These are phyloP conservation scores for Lanmaoa rubissima DNA, from an alignment of 768 basidiomycete species.

Conservation along the genomic window DNA sequence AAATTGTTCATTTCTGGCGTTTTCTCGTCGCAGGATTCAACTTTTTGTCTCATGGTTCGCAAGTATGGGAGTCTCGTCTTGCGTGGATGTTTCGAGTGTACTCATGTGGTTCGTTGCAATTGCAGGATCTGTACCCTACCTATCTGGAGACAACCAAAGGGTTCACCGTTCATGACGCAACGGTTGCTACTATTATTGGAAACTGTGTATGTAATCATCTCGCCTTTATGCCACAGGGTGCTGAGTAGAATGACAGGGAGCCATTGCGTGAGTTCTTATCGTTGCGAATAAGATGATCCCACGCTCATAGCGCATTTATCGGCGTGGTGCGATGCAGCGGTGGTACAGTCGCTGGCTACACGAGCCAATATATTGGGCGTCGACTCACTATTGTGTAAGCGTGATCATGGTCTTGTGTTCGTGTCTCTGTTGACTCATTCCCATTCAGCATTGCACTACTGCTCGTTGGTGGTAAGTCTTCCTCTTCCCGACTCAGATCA, in stretches of 20 bases:
- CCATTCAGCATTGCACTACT: slow-evolving; percentile 22
- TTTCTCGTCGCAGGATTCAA: slow-evolving; percentile 52
- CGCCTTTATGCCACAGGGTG: neutral
- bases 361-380: slow-evolving; percentile 76
- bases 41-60: slow-evolving; percentile 74
- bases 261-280: slow-evolving; percentile 39
- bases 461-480: slow-evolving; percentile 34
- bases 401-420: neutral
- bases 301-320: neutral
- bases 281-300: slow-evolving; percentile 8
- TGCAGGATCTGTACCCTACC: slow-evolving; percentile 72
- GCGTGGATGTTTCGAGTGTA: neutral
- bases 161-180: slow-evolving; percentile 55
- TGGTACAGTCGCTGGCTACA: slow-evolving; percentile 65
- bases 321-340: slow-evolving; percentile 38
- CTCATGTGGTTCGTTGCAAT: neutral
- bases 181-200: slow-evolving; percentile 80
- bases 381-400: slow-evolving; percentile 66
- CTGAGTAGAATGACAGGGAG: slow-evolving; percentile 33
- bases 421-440: neutral
- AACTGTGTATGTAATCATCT: slow-evolving; percentile 46
- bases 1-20: neutral
- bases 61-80: slow-evolving; percentile 34
- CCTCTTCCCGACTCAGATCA: slow-evolving; percentile 39
- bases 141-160: slow-evolving; percentile 65